Percentiles rank a stretch among this genome's conserved stretches.
Evolutionary conservation across 73 alveolate genomes (phyloP).

Genomic region (Durusdinium trenchii): DNA sequence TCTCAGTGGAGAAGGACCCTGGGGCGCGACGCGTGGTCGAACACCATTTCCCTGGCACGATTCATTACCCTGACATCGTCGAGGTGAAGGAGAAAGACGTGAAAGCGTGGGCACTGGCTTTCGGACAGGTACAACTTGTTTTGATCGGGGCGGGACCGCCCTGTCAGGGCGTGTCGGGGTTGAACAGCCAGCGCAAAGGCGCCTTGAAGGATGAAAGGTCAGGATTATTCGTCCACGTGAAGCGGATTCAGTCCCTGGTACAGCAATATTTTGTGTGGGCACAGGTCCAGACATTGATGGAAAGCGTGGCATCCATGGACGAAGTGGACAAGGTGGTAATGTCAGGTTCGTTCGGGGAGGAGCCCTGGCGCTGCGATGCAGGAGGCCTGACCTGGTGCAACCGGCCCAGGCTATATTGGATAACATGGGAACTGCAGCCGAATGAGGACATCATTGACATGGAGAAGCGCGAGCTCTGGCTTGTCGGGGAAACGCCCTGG

Average conservation of each 20-base stretch:
- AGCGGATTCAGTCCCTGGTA: neutral
- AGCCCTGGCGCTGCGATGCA: neutral
- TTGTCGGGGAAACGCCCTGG: neutral
- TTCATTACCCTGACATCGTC: neutral
- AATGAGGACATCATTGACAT: neutral
- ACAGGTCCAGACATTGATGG: neutral
- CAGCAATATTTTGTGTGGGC: neutral
- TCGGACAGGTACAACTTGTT: neutral
- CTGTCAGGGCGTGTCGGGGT: slow-evolving; percentile 27
- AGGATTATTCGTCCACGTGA: neutral
- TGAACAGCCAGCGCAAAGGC: neutral
- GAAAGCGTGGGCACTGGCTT: neutral
- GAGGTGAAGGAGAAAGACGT: neutral
- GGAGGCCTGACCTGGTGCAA: neutral
- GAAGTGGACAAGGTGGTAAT: neutral
- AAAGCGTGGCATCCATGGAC: neutral
- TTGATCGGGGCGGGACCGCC: neutral
- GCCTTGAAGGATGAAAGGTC: neutral
- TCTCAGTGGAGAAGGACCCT: neutral
- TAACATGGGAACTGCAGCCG: neutral
- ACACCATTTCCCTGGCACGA: neutral
- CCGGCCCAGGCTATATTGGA: neutral
- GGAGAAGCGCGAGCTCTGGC: neutral
- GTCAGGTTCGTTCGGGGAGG: neutral
- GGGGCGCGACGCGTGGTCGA: neutral